Percentiles rank a stretch among this genome's conserved stretches.
Evolutionary conservation across 352 stramenopile species (phyloP).

Genomic region (Pythium insidiosum): DNA sequence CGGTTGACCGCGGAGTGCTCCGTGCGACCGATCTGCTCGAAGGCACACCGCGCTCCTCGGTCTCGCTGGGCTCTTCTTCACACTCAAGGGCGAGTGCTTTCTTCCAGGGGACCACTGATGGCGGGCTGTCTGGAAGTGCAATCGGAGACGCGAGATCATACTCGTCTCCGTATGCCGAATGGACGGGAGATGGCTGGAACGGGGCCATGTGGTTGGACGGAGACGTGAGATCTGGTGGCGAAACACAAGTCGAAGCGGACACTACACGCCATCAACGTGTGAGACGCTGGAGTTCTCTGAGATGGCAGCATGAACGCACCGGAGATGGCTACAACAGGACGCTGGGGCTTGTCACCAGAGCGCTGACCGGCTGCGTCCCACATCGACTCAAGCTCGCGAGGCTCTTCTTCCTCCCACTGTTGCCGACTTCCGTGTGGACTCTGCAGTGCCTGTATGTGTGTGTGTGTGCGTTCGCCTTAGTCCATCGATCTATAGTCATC

Average conservation of each 20-base stretch:
- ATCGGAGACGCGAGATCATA: conserved; percentile 64
- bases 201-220: conserved; percentile 26
- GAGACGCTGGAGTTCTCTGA: too few species aligned
- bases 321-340: too few species aligned
- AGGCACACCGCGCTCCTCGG: too few species aligned
- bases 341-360: too few species aligned
- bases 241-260: too few species aligned
- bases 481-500: conserved; percentile 3
- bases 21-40: not conserved
- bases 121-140: conserved; percentile 33
- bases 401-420: conserved; percentile 35
- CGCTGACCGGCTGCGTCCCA: too few species aligned
- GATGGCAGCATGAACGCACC: too few species aligned
- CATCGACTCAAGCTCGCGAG: too few species aligned
- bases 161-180: conserved; percentile 31
- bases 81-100: conserved; percentile 13
- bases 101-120: conserved; percentile 20
- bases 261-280: too few species aligned
- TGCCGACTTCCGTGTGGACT: conserved; percentile 55
- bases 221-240: conserved; percentile 31
- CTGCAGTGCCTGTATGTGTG: conserved; percentile 44
- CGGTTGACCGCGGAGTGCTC: not conserved
- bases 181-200: conserved; percentile 26
- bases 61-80: conserved; percentile 4
- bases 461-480: too few species aligned